phyloP scores from a whole-genome alignment of 1,284 basidiomycete genomes.

The Anthracocystis panici-leucophaei region DNA sequence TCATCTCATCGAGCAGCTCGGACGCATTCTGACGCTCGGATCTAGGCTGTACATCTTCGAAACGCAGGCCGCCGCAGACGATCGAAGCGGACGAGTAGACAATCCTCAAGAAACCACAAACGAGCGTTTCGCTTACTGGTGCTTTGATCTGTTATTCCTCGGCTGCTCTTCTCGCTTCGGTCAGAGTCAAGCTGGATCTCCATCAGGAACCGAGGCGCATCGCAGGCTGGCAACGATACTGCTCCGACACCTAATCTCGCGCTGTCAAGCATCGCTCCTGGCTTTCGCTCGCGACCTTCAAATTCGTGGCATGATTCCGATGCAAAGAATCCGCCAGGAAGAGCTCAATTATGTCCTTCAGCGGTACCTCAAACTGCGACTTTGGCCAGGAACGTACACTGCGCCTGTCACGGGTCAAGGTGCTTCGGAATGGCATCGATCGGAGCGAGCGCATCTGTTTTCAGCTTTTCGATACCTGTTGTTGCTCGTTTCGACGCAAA shows the following conservation, averaged over 20 bases:
- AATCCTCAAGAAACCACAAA: slow-evolving; percentile 73
- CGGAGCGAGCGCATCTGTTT: slow-evolving; percentile 36
- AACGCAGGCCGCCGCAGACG: slow-evolving; percentile 8
- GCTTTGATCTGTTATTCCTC: slow-evolving; percentile 86
- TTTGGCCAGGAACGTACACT: slow-evolving; percentile 19
- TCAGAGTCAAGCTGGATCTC: not conserved
- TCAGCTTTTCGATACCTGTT: slow-evolving; percentile 30
- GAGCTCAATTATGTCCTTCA: slow-evolving; percentile 84
- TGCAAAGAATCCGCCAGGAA: slow-evolving; percentile 78
- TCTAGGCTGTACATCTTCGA: slow-evolving; percentile 76
- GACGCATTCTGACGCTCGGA: slow-evolving; percentile 80
- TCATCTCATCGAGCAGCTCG: slow-evolving; percentile 78
- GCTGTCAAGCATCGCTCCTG: slow-evolving; percentile 78
- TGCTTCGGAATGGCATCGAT: slow-evolving; percentile 14
- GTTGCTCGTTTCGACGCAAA: slow-evolving; percentile 18
- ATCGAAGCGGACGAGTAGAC: slow-evolving; percentile 46
- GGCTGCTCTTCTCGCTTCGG: slow-evolving; percentile 74
- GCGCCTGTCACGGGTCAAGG: not conserved
- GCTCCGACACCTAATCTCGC: slow-evolving; percentile 64
- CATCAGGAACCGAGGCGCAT: not conserved
- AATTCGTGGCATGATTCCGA: slow-evolving; percentile 77
- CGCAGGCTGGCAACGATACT: slow-evolving; percentile 20
- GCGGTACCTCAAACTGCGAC: slow-evolving; percentile 30
- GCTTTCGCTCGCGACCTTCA: slow-evolving; percentile 84
- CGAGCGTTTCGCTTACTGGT: slow-evolving; percentile 93